These are phyloP conservation scores for Kappamyces sp. DNA, from an alignment of 192 early-diverging fungal genomes.

Conservation along the genomic window DNA sequence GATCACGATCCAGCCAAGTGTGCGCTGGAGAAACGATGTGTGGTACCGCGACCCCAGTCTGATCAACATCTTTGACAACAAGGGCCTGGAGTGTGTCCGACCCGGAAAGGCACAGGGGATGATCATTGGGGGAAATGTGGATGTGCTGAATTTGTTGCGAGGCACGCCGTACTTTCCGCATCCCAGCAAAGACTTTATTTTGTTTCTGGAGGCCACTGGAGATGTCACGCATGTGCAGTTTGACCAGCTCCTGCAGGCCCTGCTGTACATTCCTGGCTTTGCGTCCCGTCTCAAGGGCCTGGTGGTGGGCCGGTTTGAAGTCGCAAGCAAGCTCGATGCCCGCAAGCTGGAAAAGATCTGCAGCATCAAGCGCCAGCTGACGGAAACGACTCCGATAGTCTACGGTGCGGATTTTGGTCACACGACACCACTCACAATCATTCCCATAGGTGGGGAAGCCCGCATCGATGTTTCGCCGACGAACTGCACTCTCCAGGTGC, in stretches of 20 bases:
- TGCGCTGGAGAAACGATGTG: not conserved
- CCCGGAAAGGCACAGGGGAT: not conserved
- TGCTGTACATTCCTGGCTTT: not conserved
- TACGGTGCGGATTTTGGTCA: too few species aligned
- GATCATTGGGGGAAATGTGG: not conserved
- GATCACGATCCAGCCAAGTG: not conserved
- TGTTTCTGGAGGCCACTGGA: not conserved
- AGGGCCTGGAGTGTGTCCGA: not conserved
- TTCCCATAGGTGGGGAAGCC: too few species aligned
- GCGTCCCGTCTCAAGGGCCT: too few species aligned
- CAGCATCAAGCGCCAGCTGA: too few species aligned
- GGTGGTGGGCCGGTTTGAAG: too few species aligned
- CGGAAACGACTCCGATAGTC: too few species aligned
- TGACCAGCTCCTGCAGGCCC: constrained; percentile 9
- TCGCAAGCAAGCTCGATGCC: too few species aligned
- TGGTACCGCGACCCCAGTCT: not conserved
- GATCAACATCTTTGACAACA: not conserved
- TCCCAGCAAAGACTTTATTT: not conserved
- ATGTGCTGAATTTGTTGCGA: not conserved
- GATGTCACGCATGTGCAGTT: not conserved
- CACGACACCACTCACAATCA: too few species aligned
- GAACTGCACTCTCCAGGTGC: too few species aligned
- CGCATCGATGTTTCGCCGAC: too few species aligned
- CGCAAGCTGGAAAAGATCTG: too few species aligned
- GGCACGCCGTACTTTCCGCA: not conserved